Percentiles rank a stretch among this genome's conserved stretches.
These are phyloP conservation scores for Lodderomyces oxycetoniae DNA, from an alignment of 1,139 yeast genomes.

Conservation along the genomic window DNA sequence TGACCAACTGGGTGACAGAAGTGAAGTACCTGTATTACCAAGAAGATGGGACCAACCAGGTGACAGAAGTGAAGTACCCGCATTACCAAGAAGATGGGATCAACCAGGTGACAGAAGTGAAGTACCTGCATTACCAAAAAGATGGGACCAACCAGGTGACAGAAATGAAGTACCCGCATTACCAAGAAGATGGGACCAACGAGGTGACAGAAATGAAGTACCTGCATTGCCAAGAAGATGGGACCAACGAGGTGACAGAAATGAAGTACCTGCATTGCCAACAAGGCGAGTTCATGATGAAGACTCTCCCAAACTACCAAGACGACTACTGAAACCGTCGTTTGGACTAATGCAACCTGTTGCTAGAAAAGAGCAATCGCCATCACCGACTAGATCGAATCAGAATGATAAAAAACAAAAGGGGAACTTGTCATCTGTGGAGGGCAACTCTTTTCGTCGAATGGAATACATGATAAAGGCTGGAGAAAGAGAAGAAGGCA, in stretches of 20 bases:
- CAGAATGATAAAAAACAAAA: not conserved
- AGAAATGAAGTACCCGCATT: constrained; percentile 5
- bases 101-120: constrained; percentile 12
- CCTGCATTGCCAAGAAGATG: too few species aligned
- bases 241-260: constrained; percentile 3
- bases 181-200: constrained; percentile 19
- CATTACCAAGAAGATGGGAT: constrained; percentile 9
- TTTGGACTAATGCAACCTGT: constrained; percentile 22
- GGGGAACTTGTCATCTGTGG: constrained; percentile 1
- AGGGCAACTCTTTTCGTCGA: constrained; percentile 17
- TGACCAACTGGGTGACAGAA: constrained; percentile 2
- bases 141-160: constrained; percentile 1
- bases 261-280: too few species aligned
- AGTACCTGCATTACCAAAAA: too few species aligned
- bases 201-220: too few species aligned
- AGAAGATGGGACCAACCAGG: too few species aligned
- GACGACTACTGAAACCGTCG: constrained; percentile 12
- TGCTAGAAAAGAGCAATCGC: constrained; percentile 12
- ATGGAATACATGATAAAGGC: constrained; percentile 19
- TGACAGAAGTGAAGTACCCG: too few species aligned
- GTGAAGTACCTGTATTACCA: too few species aligned
- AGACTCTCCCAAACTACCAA: constrained; percentile 15
- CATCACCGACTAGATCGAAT: constrained; percentile 4
- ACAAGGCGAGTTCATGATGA: constrained; percentile 7
- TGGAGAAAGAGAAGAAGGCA: too few species aligned